Evolutionary conservation across 768 basidiomycete genomes (phyloP).

Genomic region (Roridomyces roridus): DNA sequence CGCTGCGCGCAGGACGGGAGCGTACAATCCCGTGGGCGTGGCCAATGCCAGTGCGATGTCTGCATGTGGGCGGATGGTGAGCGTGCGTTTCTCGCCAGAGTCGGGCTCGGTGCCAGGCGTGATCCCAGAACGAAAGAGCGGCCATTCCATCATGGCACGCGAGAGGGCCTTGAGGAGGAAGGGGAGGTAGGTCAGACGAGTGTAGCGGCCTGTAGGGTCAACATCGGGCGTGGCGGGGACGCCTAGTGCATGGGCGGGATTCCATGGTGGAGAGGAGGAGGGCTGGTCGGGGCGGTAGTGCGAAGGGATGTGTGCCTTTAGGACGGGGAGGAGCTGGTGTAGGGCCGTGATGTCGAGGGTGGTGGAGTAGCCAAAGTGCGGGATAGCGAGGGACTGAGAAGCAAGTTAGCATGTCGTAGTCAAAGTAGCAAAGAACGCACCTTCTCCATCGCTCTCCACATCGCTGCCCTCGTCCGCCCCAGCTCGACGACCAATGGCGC

Average conservation of each 20-base stretch:
- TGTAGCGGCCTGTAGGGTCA: slow-evolving; percentile 61
- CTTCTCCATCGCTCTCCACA: slow-evolving; percentile 93
- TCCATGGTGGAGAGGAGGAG: slow-evolving; percentile 32
- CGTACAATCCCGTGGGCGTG: slow-evolving; percentile 84
- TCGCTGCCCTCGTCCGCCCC: slow-evolving; percentile 76
- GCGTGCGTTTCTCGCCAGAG: slow-evolving; percentile 51
- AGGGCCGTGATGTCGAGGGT: slow-evolving; percentile 77
- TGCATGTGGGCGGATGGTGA: slow-evolving; percentile 74
- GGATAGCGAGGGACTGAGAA: slow-evolving; percentile 78
- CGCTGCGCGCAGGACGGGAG: slow-evolving; percentile 68
- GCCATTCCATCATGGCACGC: slow-evolving; percentile 83
- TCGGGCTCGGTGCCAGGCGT: slow-evolving; percentile 43
- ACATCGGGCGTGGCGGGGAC: slow-evolving; percentile 48
- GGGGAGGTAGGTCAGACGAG: slow-evolving; percentile 80
- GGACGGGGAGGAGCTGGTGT: slow-evolving; percentile 61
- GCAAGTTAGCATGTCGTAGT: neutral
- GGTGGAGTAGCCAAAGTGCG: slow-evolving; percentile 87
- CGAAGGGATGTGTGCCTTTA: slow-evolving; percentile 74
- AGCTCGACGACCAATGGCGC: slow-evolving; percentile 71
- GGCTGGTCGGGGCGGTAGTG: slow-evolving; percentile 46
- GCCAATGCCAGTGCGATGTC: slow-evolving; percentile 82
- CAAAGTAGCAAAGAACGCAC: slow-evolving; percentile 51
- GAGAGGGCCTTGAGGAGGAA: slow-evolving; percentile 84
- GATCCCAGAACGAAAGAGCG: slow-evolving; percentile 80
- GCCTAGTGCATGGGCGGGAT: slow-evolving; percentile 43